phyloP scores from a whole-genome alignment of 2,329 filamentous ascomycete genomes.

The Diaporthe amygdali region DNA sequence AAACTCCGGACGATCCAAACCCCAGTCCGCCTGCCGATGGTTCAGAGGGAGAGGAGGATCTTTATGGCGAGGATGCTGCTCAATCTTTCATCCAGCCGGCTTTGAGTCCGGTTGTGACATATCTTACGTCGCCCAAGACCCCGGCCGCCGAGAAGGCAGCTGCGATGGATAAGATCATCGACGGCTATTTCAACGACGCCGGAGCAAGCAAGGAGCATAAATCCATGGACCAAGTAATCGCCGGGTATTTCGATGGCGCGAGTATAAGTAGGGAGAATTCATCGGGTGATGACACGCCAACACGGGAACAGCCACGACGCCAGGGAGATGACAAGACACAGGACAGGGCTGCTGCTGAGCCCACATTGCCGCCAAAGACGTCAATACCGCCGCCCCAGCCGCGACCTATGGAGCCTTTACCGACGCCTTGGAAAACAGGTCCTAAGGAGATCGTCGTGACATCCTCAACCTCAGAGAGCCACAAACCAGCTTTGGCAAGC shows the following conservation, averaged over 20 bases:
- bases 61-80: constrained; percentile 58
- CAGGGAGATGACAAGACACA: neutral
- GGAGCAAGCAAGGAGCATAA: constrained; percentile 14
- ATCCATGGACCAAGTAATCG: constrained; percentile 17
- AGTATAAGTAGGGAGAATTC: neutral
- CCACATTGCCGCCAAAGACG: neutral
- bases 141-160: constrained; percentile 63
- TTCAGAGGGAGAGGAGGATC: constrained; percentile 39
- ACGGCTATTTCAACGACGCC: constrained; percentile 40
- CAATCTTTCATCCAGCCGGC: constrained; percentile 65
- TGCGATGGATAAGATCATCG: constrained; percentile 51
- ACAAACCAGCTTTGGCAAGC: constrained; percentile 46
- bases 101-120: constrained; percentile 61
- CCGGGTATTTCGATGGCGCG: neutral
- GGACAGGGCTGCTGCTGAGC: neutral
- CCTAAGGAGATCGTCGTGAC: constrained; percentile 42
- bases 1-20: neutral
- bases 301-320: neutral
- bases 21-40: constrained; percentile 24
- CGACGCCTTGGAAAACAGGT: constrained; percentile 47
- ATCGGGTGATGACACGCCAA: constrained; percentile 6
- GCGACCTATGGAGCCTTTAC: constrained; percentile 29
- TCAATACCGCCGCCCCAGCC: constrained; percentile 21
- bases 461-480: constrained; percentile 26
- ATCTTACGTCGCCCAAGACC: constrained; percentile 59